These are phyloP conservation scores for Nematocida minor DNA, from an alignment of 371 early-diverging fungal genomes.

Conservation along the genomic window DNA sequence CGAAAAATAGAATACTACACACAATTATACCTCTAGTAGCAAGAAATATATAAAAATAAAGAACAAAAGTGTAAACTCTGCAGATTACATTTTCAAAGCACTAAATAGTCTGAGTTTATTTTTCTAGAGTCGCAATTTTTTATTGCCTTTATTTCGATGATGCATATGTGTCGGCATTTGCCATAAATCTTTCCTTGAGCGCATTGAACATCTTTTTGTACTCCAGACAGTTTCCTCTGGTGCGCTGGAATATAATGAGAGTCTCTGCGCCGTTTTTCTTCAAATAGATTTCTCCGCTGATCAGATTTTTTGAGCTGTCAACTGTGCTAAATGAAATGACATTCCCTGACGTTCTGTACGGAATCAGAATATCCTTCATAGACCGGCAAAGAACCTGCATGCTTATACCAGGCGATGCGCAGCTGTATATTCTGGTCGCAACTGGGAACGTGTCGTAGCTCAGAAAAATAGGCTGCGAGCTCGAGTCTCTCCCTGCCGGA, in stretches of 20 bases:
- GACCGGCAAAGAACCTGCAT: conserved; percentile 24
- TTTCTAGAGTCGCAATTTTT: no score
- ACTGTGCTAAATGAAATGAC: conserved; percentile 58
- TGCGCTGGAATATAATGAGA: conserved; percentile 54
- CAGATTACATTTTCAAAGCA: no score
- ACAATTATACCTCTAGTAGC: no score
- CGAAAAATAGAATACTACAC: no score
- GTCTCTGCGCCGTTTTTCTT: conserved; percentile 27
- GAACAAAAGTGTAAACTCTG: no score
- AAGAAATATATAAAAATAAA: no score
- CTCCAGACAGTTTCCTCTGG: conserved; percentile 60
- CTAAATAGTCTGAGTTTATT: no score
- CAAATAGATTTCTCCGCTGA: conserved; percentile 57
- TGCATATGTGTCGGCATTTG: not conserved
- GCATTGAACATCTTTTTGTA: conserved; percentile 61
- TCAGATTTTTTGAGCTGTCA: conserved; percentile 53
- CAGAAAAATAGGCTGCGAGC: conserved; percentile 56
- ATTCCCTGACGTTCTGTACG: conserved; percentile 8
- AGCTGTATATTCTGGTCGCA: conserved; percentile 50
- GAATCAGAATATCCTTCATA: conserved; percentile 40
- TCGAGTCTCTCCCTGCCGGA: conserved; percentile 3
- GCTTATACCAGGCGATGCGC: not conserved
- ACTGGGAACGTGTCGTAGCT: conserved; percentile 26
- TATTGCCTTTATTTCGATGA: no score
- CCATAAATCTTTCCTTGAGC: conserved; percentile 41